A percentile compares a stretch with the other conserved stretches of the same genome.
Evolutionary conservation across 2,329 filamentous ascomycete genomes (phyloP).

Genomic region (Chalaropsis thielavioides): DNA sequence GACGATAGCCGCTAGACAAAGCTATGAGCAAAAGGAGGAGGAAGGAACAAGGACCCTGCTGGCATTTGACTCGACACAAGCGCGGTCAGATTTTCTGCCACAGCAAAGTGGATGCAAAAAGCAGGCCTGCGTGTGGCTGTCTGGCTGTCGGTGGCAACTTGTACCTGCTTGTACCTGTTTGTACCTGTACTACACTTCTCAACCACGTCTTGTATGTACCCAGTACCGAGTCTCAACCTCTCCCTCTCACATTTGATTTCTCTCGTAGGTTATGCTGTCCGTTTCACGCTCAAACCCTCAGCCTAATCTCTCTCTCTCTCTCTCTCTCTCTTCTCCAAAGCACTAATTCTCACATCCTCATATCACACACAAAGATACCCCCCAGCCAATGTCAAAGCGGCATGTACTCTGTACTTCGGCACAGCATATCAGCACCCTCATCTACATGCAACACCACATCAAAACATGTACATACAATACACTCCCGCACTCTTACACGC

Average conservation of each 20-base stretch:
- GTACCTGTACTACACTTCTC: not conserved
- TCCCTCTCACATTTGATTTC: not conserved
- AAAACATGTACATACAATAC: too few relatives aligned
- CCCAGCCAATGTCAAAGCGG: not conserved
- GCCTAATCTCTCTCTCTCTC: not conserved
- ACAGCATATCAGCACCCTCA: not conserved
- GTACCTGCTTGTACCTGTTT: not conserved
- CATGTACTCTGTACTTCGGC: not conserved
- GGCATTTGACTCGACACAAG: not conserved
- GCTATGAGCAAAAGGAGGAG: not conserved
- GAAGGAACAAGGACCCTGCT: not conserved
- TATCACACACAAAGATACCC: not conserved
- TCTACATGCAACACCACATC: not conserved
- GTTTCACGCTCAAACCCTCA: constrained; percentile 1
- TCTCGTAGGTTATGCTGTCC: not conserved
- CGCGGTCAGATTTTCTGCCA: not conserved
- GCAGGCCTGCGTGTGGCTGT: too few relatives aligned
- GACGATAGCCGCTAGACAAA: not conserved
- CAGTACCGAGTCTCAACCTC: not conserved
- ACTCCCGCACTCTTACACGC: too few relatives aligned
- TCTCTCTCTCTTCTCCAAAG: not conserved
- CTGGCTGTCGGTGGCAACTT: not conserved
- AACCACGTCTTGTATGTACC: not conserved
- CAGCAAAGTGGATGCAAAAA: not conserved
- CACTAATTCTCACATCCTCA: not conserved